Percentiles rank a stretch among this genome's conserved stretches.
phyloP scores from a whole-genome alignment of 345 rosid genomes.

The Populus euphratica region DNA sequence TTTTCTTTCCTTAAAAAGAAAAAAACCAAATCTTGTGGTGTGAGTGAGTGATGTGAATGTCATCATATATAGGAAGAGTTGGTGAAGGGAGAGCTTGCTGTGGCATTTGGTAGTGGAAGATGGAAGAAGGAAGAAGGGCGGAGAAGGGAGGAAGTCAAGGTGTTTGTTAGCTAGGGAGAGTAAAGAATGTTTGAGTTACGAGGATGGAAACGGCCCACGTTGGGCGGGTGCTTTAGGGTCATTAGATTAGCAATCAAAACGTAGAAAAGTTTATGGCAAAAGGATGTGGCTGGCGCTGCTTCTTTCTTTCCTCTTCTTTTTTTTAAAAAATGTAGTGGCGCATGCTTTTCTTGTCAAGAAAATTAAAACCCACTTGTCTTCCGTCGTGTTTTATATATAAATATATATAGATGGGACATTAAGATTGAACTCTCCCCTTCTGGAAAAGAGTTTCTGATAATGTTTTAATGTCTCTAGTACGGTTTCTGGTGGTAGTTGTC shows the following conservation, averaged over 20 bases:
- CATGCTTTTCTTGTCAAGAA: neutral
- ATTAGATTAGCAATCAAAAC: neutral
- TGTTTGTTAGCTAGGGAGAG: neutral
- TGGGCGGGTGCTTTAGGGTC: constrained; percentile 19
- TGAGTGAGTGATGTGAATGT: neutral
- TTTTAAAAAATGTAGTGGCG: neutral
- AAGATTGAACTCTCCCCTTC: too few relatives aligned
- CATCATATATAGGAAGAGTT: neutral
- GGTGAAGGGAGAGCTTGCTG: neutral
- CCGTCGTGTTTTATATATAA: neutral
- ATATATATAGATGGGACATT: too few relatives aligned
- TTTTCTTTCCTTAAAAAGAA: neutral
- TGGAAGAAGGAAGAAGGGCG: neutral
- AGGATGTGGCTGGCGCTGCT: neutral
- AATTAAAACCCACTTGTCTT: neutral
- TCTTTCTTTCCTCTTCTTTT: neutral
- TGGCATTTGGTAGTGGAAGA: neutral
- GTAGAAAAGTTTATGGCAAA: neutral
- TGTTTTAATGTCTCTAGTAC: too few relatives aligned
- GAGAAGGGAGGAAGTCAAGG: neutral
- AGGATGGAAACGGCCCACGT: constrained; percentile 39
- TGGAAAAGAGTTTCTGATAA: too few relatives aligned
- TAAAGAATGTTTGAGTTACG: constrained; percentile 8
- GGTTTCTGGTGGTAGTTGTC: too few relatives aligned
- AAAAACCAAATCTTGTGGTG: neutral